Evolutionary conservation across 2,329 filamentous ascomycete genomes (phyloP).

Genomic region (Aureobasidium vineae): DNA sequence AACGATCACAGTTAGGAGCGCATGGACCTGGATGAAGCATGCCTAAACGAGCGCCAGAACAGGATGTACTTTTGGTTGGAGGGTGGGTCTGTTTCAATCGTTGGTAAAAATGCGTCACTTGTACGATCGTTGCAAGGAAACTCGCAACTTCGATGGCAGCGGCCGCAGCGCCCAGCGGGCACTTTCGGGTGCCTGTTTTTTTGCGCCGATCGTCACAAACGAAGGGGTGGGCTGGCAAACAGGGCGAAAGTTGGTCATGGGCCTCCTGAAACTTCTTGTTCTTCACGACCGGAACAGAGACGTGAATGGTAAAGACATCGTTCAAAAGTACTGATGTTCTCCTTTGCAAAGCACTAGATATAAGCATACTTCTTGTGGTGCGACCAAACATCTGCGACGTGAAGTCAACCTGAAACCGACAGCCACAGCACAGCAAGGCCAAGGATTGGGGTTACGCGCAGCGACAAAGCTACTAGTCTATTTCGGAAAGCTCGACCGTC

Average conservation of each 20-base stretch:
- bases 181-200: constrained; percentile 20
- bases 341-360: background rate
- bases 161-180: constrained; percentile 1
- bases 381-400: background rate
- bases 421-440: background rate
- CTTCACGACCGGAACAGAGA: background rate
- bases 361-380: background rate
- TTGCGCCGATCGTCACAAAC: constrained; percentile 16
- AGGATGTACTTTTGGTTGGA: constrained; percentile 8
- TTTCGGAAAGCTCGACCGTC: constrained; percentile 23
- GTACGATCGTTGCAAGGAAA: constrained; percentile 8
- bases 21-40: background rate
- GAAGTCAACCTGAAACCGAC: constrained; percentile 18
- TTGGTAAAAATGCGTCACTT: constrained; percentile 22
- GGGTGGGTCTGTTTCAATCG: constrained; percentile 13
- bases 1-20: background rate
- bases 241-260: constrained; percentile 19
- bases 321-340: background rate
- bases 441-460: constrained; percentile 4
- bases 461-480: constrained; percentile 14
- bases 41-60: constrained; percentile 15
- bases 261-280: background rate
- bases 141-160: constrained; percentile 11
- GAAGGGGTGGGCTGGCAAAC: constrained; percentile 17
- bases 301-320: background rate